These are phyloP conservation scores for Candida anutae DNA, from an alignment of 1,139 yeast species.

Conservation along the genomic window DNA sequence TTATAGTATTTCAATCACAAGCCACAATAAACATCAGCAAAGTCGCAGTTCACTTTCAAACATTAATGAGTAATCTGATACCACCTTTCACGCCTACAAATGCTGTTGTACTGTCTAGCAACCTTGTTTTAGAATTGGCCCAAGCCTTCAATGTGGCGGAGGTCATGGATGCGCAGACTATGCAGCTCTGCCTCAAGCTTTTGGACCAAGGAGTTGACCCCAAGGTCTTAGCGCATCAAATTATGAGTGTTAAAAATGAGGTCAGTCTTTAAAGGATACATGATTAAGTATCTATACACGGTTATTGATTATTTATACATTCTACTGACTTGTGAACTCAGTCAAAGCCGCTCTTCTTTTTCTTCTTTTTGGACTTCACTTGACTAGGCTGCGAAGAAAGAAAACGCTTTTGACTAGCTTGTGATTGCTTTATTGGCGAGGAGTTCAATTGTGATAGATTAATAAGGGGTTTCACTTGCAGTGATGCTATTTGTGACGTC, in stretches of 20 bases:
- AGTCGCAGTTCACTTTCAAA: no score
- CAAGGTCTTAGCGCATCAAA: conserved; percentile 18
- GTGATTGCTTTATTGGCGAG: neutral
- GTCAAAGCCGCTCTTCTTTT: conserved; percentile 25
- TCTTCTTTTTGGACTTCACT: conserved; percentile 11
- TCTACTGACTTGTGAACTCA: conserved; percentile 7
- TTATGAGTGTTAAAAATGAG: conserved; percentile 20
- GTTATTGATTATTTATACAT: no score
- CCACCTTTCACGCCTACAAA: no score
- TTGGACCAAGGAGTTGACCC: conserved; percentile 36
- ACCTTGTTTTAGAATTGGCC: conserved; percentile 20
- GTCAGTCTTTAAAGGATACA: conserved; percentile 15
- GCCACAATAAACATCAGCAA: no score
- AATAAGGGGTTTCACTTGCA: no score
- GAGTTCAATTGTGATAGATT: no score
- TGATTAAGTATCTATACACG: no score
- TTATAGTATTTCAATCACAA: no score
- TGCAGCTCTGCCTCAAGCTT: conserved; percentile 28
- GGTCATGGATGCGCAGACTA: conserved; percentile 20
- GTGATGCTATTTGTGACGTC: no score
- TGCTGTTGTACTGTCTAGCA: no score
- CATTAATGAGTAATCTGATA: no score
- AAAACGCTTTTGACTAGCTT: neutral
- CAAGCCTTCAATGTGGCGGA: conserved; percentile 16
- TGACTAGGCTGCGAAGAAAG: conserved; percentile 1